A percentile compares a stretch with the other conserved stretches of the same genome.
Evolutionary conservation across 176 grass and related monocot species (phyloP).

Genomic region (Musa troglodytarum): DNA sequence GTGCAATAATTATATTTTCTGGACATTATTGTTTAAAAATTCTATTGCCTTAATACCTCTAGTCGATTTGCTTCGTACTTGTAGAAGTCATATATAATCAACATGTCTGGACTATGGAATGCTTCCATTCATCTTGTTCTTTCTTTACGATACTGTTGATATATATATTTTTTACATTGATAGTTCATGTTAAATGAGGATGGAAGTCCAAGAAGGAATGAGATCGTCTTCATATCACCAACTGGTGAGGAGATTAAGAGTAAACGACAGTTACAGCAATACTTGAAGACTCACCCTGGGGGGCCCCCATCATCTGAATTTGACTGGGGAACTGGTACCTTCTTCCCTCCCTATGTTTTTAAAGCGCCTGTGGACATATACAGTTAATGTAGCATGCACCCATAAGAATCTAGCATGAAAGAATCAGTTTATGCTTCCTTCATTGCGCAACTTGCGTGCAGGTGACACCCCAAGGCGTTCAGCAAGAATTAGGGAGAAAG

Average conservation of each 20-base stretch:
- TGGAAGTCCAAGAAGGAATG: constrained; percentile 38
- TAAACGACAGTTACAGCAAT: constrained; percentile 69
- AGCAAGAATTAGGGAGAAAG: constrained; percentile 85
- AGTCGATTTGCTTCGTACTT: too few relatives aligned
- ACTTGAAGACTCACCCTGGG: constrained; percentile 71
- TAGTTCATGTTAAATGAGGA: constrained; percentile 62
- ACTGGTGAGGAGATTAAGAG: constrained; percentile 90
- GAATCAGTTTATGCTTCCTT: background rate
- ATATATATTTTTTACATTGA: constrained; percentile 12
- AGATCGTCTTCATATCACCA: constrained; percentile 86
- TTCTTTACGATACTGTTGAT: background rate
- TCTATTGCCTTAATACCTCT: too few relatives aligned
- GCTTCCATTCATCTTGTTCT: too few relatives aligned
- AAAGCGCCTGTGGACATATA: background rate
- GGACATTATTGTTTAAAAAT: too few relatives aligned
- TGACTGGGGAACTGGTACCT: constrained; percentile 82
- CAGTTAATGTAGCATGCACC: background rate
- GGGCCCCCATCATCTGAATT: constrained; percentile 68
- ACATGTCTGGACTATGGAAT: background rate
- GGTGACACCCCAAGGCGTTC: constrained; percentile 93
- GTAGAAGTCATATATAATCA: background rate
- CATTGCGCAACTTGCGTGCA: constrained; percentile 29
- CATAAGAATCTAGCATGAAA: background rate
- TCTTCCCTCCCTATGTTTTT: background rate
- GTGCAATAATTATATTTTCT: too few relatives aligned